Evolutionary conservation across 441 rosid genomes (phyloP).

Genomic region (Gossypium trilobum): DNA sequence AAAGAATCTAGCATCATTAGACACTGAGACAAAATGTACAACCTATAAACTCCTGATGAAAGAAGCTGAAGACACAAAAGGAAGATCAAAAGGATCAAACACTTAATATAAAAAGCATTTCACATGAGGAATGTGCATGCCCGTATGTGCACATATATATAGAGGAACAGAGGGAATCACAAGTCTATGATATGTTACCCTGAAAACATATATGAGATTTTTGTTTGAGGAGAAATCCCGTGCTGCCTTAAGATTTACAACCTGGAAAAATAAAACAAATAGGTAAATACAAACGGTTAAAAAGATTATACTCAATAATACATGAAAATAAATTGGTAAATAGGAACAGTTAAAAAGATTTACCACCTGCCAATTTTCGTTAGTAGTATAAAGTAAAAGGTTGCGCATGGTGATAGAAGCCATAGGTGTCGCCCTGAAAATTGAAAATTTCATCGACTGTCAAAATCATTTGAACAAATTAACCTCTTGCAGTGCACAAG

Average conservation of each 20-base stretch:
- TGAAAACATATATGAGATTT: slow-evolving; percentile 81
- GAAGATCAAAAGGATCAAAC: background rate
- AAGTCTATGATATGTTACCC: slow-evolving; percentile 36
- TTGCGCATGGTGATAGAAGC: slow-evolving; percentile 85
- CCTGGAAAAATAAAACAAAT: slow-evolving; percentile 36
- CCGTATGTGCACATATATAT: background rate
- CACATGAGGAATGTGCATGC: background rate
- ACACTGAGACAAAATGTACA: slow-evolving; percentile 11
- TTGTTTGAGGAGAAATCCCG: slow-evolving; percentile 74
- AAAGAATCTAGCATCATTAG: slow-evolving; percentile 28
- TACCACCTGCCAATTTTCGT: slow-evolving; percentile 92
- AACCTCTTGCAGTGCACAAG: background rate
- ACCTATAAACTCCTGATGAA: slow-evolving; percentile 9
- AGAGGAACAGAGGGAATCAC: background rate
- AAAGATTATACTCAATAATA: background rate
- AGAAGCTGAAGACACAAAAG: background rate
- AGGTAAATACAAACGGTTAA: slow-evolving; percentile 8
- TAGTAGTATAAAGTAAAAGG: slow-evolving; percentile 68
- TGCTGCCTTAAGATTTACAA: slow-evolving; percentile 91
- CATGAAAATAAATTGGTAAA: background rate
- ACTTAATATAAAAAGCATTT: slow-evolving; percentile 16
- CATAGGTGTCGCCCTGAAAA: slow-evolving; percentile 82
- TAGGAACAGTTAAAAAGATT: slow-evolving; percentile 4
- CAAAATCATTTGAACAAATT: background rate
- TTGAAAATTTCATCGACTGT: background rate